phyloP scores from a whole-genome alignment of 2,329 filamentous ascomycete genomes.

The Pestalotiopsis sp. region DNA sequence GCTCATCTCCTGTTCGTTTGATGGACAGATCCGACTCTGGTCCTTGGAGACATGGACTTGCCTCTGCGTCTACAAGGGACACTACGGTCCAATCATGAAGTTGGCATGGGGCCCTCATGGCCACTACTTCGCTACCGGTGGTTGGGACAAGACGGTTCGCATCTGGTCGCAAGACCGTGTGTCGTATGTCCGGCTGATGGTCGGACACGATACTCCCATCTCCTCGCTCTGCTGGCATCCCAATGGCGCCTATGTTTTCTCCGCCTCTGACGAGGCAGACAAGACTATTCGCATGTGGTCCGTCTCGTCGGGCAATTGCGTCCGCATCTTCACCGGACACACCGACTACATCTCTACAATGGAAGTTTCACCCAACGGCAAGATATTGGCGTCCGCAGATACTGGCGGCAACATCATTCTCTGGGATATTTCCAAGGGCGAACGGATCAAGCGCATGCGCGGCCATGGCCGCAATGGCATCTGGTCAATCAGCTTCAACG shows the following conservation, averaged over 20 bases:
- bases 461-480: conserved; percentile 94
- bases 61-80: conserved; percentile 90
- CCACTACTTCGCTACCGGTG: conserved; percentile 89
- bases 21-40: conserved; percentile 90
- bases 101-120: conserved; percentile 90
- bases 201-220: conserved; percentile 92
- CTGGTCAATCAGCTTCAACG: conserved; percentile 90
- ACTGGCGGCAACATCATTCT: conserved; percentile 87
- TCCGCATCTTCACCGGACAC: conserved; percentile 91
- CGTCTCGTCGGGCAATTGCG: conserved; percentile 81
- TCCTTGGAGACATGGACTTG: conserved; percentile 91
- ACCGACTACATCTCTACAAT: conserved; percentile 84
- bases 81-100: conserved; percentile 87
- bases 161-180: conserved; percentile 94
- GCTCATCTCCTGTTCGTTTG: conserved; percentile 83
- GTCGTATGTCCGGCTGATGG: conserved; percentile 82
- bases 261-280: conserved; percentile 80
- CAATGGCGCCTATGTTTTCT: conserved; percentile 92
- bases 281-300: conserved; percentile 98
- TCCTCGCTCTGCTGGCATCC: conserved; percentile 92
- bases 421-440: conserved; percentile 90
- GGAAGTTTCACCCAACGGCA: conserved; percentile 85
- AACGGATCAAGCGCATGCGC: conserved; percentile 86
- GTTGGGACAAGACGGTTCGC: conserved; percentile 87
- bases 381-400: conserved; percentile 88